Evolutionary conservation across 2,329 filamentous ascomycete genomes (phyloP), one percentile per base, ranked within the genome.

Genomic region (Talaromyces islandicus): DNA sequence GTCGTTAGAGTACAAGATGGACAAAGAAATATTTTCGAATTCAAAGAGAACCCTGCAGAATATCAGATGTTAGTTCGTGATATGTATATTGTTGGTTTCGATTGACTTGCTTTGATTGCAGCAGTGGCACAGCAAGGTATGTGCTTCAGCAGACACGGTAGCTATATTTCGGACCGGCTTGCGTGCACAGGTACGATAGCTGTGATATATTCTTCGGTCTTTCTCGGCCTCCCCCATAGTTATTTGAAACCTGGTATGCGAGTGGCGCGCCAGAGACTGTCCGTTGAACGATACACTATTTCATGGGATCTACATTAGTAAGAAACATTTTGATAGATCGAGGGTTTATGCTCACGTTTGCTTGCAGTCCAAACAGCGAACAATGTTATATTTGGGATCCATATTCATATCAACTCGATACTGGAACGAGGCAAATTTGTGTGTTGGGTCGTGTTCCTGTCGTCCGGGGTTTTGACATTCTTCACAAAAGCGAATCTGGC

Each of bases 401-500:
- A 58, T 58, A 12, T 29, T 58, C 21, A 58, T 25, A 25, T 61
- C 56, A 9, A 61, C 56, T n/a, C 56, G 59, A 27, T 61, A 61
- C 14, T 58, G 59, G 50, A 61, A 61, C 7, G 59, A 61, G 12
- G 59, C 51, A 43, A 61, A 61, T 50, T 56, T 54, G 43, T 61
- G 59, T 30, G 56, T 51, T 11, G 56, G 56, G 17, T 61, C 59
- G 46, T 61, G 59, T 6, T 57, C 59, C 4, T 25, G 14, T n/a
- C 41, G 38, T 19, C 59, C 59, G 14, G 59, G 59, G 4, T 12
- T 52, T 27, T 61, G 55, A 27, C 59, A 61, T 7, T 58, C 51
- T 51, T 30, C 51, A 24, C 59, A 61, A 35, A 61, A 61, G 1
- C 59, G 59, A 29, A 61, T 61, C 19, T 61, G 59, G 3, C 55